Base-by-base conservation (phyloP, 2,329 filamentous ascomycete genomes). In the Dactylonectria estremocensis region DNA sequence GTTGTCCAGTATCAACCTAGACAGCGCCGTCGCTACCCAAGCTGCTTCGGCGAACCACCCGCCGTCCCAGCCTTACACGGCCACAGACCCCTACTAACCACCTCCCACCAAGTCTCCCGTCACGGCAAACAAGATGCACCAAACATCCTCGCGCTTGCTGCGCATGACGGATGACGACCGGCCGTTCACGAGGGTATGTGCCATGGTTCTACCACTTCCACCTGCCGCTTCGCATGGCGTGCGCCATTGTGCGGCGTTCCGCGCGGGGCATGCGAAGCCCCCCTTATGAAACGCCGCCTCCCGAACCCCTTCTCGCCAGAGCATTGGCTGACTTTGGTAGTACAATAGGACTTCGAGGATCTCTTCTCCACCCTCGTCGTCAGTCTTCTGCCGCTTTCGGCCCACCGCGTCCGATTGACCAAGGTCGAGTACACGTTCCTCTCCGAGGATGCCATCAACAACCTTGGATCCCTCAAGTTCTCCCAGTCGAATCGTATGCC, bases 401-500 rank as follows among this genome's bases (percentile, higher is more conserved):
- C 94, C 20, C 96, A 98, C 79, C 93, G 95, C 10, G 13, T 40
- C 13, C 10, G 37, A 40, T 40, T 40, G 9, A 16, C 37, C 37
- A 40, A 40, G 37, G 90, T 98, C 70, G 94, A 97, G 72, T 95
- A 97, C 85, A 97, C 95, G 2, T 99, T 98, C 80, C 89, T 96
- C 33, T 97, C 95, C 1, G 95, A 98, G 83, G 95, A 99, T 88
- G 96, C 96, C 57, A 97, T 98, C 84, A 98, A 97, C 83, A 98
- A 98, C 79, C 87, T 99, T 24, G 95, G 95, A 40, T 98, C 95
- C 5, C 89, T 99, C 74, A 98, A 98, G 77, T 98, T 99, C 82
- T 98, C 95, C 3, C 95, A 99, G 80, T 98, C 95, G 49, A 98
- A 98, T 80, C 93, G 95, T 70, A 98, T 98, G 95, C 95, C 96